Base-by-base conservation (phyloP, 805 yeast genomes). In the Nakazawaea laoshanensis region DNA sequence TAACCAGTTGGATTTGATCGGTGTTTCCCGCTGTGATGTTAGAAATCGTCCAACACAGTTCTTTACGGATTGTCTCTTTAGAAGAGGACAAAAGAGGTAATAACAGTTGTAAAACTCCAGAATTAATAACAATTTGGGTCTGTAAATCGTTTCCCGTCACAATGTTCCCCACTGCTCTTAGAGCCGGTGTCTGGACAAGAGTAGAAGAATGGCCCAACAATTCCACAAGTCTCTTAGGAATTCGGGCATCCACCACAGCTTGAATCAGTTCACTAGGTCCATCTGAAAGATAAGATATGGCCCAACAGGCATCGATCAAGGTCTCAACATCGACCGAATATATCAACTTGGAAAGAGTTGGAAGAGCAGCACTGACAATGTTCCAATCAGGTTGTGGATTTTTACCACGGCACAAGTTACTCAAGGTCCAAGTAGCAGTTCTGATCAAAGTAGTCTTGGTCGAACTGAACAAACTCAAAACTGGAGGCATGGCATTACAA, bases 1-100 rank as follows among this genome's bases (percentile, higher is more conserved):
- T 88, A 32, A 92, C 97, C 11, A 96, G 89, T 64, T 89, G 96
- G 49, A 89, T 87, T 66, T 92, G 98, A 41, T 82, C 88, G 15
- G 88, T 63, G 57, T 85, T 92, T 50, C 98, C 98, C 15, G 98
- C 98, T 22, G 98, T 92, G 53, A 92, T 88, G 62, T 92, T 92
- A 38, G 96, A 88, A 42, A 92, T 79, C 24, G 98, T 89, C 98
- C 98, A 92, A 65, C 98, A 87, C 4, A 97, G 95, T 65, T 92
- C 98, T 58, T 92, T 92, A 53, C 92, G 78, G 46, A 92, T 81
- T 12, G 92, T 75, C 57, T 92, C 98, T 66, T 88, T 87, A 39
- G 85, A 75, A 20, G 94, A 82, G 42, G 74, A 66, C 48, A 92
- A 69, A 44, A 92, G 68, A 29, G 83, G 84, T 33, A 79, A 77